phyloP scores from a whole-genome alignment of 23 red algal species.

The Gracilaria domingensis region DNA sequence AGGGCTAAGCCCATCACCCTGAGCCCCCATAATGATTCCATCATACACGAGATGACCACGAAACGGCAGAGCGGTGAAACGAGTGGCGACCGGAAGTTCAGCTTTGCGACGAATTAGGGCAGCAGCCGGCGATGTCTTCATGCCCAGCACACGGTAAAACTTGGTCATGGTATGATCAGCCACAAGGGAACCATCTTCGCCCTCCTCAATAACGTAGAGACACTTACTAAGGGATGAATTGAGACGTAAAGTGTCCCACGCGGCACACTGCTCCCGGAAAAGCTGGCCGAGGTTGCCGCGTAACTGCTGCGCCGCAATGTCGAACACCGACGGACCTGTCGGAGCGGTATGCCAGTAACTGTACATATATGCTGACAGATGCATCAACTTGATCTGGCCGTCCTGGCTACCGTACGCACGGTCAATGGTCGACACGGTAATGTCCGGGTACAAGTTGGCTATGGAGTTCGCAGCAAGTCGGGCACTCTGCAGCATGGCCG shows the following conservation, averaged over 20 bases:
- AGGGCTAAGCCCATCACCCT: background rate
- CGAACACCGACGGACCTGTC: background rate
- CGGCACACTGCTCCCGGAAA: background rate
- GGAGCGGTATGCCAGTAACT: background rate
- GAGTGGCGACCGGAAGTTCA: background rate
- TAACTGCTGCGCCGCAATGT: background rate
- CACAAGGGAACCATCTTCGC: background rate
- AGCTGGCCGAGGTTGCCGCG: background rate
- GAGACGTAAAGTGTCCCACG: background rate
- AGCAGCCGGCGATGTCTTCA: background rate
- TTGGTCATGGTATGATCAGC: constrained; percentile 1
- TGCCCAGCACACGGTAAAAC: background rate
- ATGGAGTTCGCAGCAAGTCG: background rate
- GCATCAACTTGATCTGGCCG: background rate
- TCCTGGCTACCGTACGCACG: background rate
- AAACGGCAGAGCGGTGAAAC: background rate
- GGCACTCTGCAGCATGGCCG: background rate
- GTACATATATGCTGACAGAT: background rate
- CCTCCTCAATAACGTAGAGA: background rate
- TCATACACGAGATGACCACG: background rate
- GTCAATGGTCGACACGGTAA: background rate
- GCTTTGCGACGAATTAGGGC: background rate
- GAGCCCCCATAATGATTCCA: background rate
- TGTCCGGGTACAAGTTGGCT: background rate
- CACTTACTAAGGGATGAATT: background rate